Conservation (phyloP, 306 rosid species). For the Casuarina cunninghamiana region DNA sequence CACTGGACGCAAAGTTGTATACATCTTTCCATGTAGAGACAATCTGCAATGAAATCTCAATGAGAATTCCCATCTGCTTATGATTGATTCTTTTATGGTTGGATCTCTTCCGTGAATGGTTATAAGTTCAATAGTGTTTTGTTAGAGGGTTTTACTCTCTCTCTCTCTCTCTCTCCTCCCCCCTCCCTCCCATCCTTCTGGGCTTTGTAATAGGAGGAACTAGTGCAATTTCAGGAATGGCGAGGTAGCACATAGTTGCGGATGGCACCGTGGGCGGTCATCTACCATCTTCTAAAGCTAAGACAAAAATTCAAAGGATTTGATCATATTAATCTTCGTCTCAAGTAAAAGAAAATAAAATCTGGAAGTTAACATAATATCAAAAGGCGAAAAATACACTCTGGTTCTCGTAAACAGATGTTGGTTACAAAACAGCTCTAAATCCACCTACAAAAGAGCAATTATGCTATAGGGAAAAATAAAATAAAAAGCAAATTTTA, state of each 20-base stretch:
- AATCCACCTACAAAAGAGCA: constrained; percentile 12
- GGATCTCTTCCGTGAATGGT: background rate
- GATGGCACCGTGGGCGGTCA: too few relatives aligned
- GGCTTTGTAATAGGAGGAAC: too few relatives aligned
- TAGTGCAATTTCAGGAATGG: too few relatives aligned
- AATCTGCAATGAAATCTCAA: constrained; percentile 23
- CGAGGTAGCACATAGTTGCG: too few relatives aligned
- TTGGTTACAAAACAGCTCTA: background rate
- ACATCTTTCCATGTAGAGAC: constrained; percentile 34
- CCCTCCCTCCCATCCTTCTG: too few relatives aligned
- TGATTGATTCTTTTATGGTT: background rate
- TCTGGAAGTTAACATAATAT: background rate
- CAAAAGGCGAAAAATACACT: background rate
- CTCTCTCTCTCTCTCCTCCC: too few relatives aligned
- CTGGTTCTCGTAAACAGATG: background rate
- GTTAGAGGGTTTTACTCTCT: too few relatives aligned
- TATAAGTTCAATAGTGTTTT: background rate
- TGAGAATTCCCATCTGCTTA: constrained; percentile 12
- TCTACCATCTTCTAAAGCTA: too few relatives aligned
- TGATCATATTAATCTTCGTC: too few relatives aligned
- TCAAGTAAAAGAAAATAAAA: too few relatives aligned
- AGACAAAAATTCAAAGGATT: too few relatives aligned
- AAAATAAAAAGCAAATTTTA: background rate
- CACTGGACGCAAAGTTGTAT: constrained; percentile 30
- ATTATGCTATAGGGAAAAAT: background rate